Base-by-base conservation (phyloP, 2,329 filamentous ascomycete species). In the Colletotrichum magnum region DNA sequence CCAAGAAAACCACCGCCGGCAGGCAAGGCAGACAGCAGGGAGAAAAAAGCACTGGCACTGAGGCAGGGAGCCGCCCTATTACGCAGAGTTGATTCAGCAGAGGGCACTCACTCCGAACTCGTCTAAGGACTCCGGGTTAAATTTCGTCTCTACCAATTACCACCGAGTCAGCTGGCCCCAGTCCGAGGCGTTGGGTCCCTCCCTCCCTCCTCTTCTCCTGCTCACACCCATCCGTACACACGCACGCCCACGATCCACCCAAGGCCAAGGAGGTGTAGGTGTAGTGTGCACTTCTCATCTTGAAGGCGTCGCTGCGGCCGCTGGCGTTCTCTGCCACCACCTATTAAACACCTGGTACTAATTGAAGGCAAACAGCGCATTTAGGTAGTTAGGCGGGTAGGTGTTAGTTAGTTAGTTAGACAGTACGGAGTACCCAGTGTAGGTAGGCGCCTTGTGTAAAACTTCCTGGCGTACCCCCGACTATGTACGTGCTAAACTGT, bases 171-270 rank as follows among this genome's bases (percentile, higher is more conserved):
- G 58, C 68, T 68, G 68, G 53, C 68, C 68, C 68, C 58, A 68
- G 68, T 70, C 68, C 68, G 47, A 70, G 68, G 68, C 64, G 52
- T 59, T 68, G 68, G 68, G 68, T 68, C 64, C 51, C 60, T 63
- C 52, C 56, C 51, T 63, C n/a, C 60, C 52, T 24, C 26, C 47
- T 56, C 50, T 52, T 39, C 32, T n/a, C 28, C 24, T 43, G 52
- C 52, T 16, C 52, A 41, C 50, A 21, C 47, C 21, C 47, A 50
- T 24, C 12, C 47, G n/a, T 47, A 47, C 45, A n/a, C 45, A 16
- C 6, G 45, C 45, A 47, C 16, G 16, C 15, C 16, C 6, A 7
- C 5, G 43, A 16, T 47, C 16, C 15, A 16, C 43, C 16, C 43
- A 4, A 43, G 15, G 16, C 16, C 43, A 10, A 43, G 15, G 16